Evolutionary conservation across 2,329 filamentous ascomycete genomes (phyloP).

Genomic region (Fusarium sp.): DNA sequence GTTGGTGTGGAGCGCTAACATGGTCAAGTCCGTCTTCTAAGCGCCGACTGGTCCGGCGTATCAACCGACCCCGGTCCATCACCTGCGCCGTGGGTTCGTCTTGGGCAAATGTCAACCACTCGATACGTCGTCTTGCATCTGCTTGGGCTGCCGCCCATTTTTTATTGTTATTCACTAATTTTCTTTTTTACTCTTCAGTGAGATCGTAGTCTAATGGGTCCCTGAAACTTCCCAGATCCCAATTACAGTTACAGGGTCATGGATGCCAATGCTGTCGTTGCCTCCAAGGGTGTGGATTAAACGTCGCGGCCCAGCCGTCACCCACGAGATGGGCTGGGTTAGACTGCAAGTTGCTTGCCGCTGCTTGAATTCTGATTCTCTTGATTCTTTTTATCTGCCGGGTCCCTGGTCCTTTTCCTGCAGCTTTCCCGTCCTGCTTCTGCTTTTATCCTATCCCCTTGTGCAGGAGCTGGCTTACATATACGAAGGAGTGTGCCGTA

Average conservation of each 20-base stretch:
- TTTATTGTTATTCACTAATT: slow-evolving; percentile 14
- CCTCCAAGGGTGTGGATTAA: slow-evolving; percentile 24
- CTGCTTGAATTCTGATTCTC: slow-evolving; percentile 14
- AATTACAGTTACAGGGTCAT: slow-evolving; percentile 6
- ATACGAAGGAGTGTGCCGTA: slow-evolving; percentile 34
- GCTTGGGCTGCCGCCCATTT: slow-evolving; percentile 37
- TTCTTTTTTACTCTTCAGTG: slow-evolving; percentile 12
- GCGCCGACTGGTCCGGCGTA: slow-evolving; percentile 51
- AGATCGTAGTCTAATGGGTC: slow-evolving; percentile 16
- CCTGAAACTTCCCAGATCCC: slow-evolving; percentile 28
- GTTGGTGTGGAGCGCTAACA: slow-evolving; percentile 45
- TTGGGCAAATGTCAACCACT: slow-evolving; percentile 44
- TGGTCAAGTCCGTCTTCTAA: slow-evolving; percentile 44
- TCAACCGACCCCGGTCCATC: slow-evolving; percentile 49
- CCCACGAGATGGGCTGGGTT: slow-evolving; percentile 30
- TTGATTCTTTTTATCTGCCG: slow-evolving; percentile 40
- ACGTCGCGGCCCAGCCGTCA: slow-evolving; percentile 30
- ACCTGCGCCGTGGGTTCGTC: slow-evolving; percentile 45
- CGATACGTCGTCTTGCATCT: slow-evolving; percentile 33
- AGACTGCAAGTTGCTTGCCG: slow-evolving; percentile 26
- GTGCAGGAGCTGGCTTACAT: slow-evolving; percentile 30
- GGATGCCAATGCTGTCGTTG: slow-evolving; percentile 17
- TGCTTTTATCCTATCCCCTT: slow-evolving; percentile 39
- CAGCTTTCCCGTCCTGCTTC: slow-evolving; percentile 38
- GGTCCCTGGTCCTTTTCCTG: slow-evolving; percentile 38